phyloP scores from a whole-genome alignment of 148 eudicot genomes.

The Rhododendron griersonianum region DNA sequence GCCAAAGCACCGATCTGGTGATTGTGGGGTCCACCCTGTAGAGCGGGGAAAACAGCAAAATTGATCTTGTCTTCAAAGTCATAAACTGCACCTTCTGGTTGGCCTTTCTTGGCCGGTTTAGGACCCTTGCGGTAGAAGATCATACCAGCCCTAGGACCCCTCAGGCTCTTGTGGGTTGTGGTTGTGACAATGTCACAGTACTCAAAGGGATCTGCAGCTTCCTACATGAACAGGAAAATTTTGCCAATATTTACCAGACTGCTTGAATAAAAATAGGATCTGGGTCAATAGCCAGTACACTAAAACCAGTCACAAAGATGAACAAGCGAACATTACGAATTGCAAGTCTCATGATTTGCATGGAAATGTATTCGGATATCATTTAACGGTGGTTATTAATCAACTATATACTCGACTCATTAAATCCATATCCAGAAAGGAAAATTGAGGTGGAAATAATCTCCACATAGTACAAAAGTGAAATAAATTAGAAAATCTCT shows the following conservation, averaged over 20 bases:
- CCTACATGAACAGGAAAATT: slow-evolving; percentile 37
- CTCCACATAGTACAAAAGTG: background rate
- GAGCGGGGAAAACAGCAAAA: slow-evolving; percentile 94
- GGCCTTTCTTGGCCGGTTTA: slow-evolving; percentile 94
- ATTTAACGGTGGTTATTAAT: background rate
- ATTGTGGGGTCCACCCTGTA: slow-evolving; percentile 98
- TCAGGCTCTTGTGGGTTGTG: slow-evolving; percentile 91
- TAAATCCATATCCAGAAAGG: background rate
- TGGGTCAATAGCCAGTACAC: background rate
- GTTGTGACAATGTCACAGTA: slow-evolving; percentile 91
- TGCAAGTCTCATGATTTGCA: background rate
- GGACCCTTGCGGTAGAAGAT: slow-evolving; percentile 97
- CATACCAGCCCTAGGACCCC: slow-evolving; percentile 98
- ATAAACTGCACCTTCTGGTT: slow-evolving; percentile 83
- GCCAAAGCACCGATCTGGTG: slow-evolving; percentile 98
- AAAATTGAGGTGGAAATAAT: background rate
- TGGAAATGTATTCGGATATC: background rate
- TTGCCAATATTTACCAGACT: background rate
- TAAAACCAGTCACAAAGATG: background rate
- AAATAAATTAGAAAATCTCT: background rate
- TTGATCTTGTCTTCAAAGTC: slow-evolving; percentile 93
- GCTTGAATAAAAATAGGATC: background rate
- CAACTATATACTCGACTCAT: background rate
- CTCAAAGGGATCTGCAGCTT: slow-evolving; percentile 94
- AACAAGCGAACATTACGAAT: background rate